A percentile compares a stretch with the other conserved stretches of the same genome.
phyloP scores from a whole-genome alignment of 768 basidiomycete genomes.

The Rhodosporidiobolus sp. region DNA sequence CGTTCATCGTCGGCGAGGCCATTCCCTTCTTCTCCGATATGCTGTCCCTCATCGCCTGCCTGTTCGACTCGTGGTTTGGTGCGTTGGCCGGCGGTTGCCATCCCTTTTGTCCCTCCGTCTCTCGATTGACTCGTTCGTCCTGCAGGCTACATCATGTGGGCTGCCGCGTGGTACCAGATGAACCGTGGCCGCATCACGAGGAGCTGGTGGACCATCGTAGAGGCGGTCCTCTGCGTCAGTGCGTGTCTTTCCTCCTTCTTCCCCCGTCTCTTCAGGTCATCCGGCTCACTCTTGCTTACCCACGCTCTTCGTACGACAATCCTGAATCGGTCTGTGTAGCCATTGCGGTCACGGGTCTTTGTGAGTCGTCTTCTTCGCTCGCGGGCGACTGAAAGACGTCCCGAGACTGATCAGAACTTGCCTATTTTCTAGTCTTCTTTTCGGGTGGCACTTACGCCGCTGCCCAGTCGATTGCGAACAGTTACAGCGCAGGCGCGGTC shows the following conservation, averaged over 20 bases:
- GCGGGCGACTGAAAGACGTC: neutral
- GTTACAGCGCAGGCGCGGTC: conserved; percentile 17
- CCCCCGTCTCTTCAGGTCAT: no score
- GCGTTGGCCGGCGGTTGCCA: no score
- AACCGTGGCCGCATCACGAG: conserved; percentile 17
- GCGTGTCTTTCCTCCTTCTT: neutral
- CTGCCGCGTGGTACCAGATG: conserved; percentile 38
- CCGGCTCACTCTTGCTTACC: neutral
- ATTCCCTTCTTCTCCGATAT: conserved; percentile 42
- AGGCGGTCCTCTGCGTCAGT: conserved; percentile 11
- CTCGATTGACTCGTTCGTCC: no score
- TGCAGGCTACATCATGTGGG: conserved; percentile 42
- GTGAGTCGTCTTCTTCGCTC: no score
- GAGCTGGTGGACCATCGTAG: neutral
- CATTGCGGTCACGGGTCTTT: no score
- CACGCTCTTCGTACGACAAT: neutral
- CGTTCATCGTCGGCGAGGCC: conserved; percentile 36
- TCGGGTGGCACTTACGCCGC: conserved; percentile 12
- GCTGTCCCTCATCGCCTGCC: conserved; percentile 23
- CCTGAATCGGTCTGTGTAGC: no score
- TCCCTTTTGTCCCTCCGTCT: neutral
- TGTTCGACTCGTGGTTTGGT: conserved; percentile 33
- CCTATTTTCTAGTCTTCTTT: neutral
- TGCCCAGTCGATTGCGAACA: neutral
- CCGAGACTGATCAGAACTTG: neutral